These are phyloP conservation scores for Talaromyces atroroseus DNA, from an alignment of 2,329 filamentous ascomycete species.

Conservation along the genomic window DNA sequence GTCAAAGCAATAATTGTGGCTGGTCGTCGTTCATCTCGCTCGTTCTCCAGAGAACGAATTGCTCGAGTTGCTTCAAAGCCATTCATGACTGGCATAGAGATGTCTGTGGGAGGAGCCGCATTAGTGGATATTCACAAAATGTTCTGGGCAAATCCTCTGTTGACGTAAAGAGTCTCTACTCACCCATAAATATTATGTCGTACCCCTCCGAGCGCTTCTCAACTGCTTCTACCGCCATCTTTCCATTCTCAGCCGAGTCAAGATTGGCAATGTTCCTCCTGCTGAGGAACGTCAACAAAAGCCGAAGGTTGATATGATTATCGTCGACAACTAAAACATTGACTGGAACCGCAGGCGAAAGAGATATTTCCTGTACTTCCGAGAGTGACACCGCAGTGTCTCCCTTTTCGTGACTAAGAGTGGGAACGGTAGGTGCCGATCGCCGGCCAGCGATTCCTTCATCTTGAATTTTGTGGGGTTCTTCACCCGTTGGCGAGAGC, in stretches of 20 bases:
- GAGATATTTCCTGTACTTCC: neutral
- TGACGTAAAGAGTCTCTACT: constrained; percentile 1
- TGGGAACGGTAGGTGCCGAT: constrained; percentile 3
- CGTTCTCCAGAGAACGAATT: constrained; percentile 40
- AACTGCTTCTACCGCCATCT: constrained; percentile 38
- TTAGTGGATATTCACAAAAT: neutral
- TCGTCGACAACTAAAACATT: constrained; percentile 42
- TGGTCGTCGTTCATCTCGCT: constrained; percentile 25
- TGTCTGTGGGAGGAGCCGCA: constrained; percentile 24
- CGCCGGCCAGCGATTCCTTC: constrained; percentile 4
- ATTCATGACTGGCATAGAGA: constrained; percentile 46
- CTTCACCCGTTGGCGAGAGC: neutral
- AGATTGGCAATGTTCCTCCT: constrained; percentile 32
- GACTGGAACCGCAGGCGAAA: constrained; percentile 12
- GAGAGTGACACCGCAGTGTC: neutral
- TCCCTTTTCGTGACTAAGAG: neutral
- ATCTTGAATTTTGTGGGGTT: neutral
- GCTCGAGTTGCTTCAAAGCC: constrained; percentile 44
- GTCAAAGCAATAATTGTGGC: constrained; percentile 43
- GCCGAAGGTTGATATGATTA: constrained; percentile 41
- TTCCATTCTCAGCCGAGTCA: constrained; percentile 39
- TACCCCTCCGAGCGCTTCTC: constrained; percentile 30
- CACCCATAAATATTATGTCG: constrained; percentile 44
- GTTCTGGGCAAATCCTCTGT: neutral
- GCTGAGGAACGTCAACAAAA: constrained; percentile 41